Base-by-base conservation (phyloP, 495 filamentous ascomycete species). In the Aspergillus cristatus region DNA sequence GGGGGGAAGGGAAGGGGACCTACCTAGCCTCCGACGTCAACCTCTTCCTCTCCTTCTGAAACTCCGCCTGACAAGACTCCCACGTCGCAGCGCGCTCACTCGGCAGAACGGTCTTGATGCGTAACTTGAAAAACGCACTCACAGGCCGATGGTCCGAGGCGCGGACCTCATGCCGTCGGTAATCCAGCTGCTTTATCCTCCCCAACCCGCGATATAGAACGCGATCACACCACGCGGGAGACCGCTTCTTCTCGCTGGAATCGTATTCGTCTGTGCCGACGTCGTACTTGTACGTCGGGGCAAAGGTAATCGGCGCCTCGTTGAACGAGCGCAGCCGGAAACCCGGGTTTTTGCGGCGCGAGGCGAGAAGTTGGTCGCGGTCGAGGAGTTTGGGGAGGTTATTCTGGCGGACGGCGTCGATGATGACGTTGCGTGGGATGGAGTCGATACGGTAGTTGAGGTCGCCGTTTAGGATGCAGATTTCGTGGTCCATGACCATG, bases 381-480 rank as follows among this genome's bases (percentile, higher is more conserved):
- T 97, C 91, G 0, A 98, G 73, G n/a, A 97, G 74, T 55, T 94
- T 91, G n/a, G 62, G 43, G 3, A 97, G 71, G 47, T 96, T 94
- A 43, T 80, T 79, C 32, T 76, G 64, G 29, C 80, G 81, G 35
- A 96, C 70, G 0, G 82, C 85, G 38, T 79, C 79, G 35, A 98
- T 82, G 25, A 97, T 88, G 6, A 84, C 83, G 50, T 96, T 84
- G 7, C 91, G 82, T 14, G 82, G 80, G 72, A 96, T 94, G n/a
- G 87, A 81, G 57, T 98, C 91, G 50, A 98, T 97, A 28, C 91
- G 88, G 62, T 98, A 98, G 57, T 98, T 98, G 30, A 98, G 75
- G 53, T 98, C 91, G 13, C 91, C 91, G 53, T 97, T 96, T 14
- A 96, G 61, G 35, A 98, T 79, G 51, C 91, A 98, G 14, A 97